Percentiles rank a stretch among this genome's conserved stretches.
phyloP scores from a whole-genome alignment of 1,284 basidiomycete species.

The Puccinia polysora region DNA sequence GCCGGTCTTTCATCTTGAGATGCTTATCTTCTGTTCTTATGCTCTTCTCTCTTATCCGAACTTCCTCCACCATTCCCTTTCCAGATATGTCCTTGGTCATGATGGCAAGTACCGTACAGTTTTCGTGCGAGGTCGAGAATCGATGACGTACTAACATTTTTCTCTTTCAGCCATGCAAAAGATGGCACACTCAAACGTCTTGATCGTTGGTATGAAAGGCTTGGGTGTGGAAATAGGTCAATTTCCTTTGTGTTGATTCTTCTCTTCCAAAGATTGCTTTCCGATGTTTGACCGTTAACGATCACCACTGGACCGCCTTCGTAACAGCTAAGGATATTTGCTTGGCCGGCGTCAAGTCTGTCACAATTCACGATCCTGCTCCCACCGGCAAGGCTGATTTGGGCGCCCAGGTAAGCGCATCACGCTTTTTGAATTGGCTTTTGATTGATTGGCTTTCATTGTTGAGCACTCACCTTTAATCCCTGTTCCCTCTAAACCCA shows the following conservation, averaged over 20 bases:
- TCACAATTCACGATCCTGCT: slow-evolving; percentile 91
- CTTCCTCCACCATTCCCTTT: not conserved
- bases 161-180: slow-evolving; percentile 77
- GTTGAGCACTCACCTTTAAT: slow-evolving; percentile 43
- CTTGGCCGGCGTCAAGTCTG: slow-evolving; percentile 94
- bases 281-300: slow-evolving; percentile 4
- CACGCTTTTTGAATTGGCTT: slow-evolving; percentile 11
- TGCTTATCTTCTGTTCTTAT: slow-evolving; percentile 28
- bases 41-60: not conserved
- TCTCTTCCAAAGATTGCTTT: not conserved
- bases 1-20: not conserved
- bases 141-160: too few relatives aligned
- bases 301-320: too few relatives aligned
- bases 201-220: slow-evolving; percentile 88
- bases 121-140: not conserved
- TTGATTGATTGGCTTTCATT: not conserved
- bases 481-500: too few relatives aligned
- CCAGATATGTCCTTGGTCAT: slow-evolving; percentile 88
- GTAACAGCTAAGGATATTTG: slow-evolving; percentile 95
- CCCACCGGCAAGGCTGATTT: slow-evolving; percentile 80
- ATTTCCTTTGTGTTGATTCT: too few relatives aligned
- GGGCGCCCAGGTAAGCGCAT: slow-evolving; percentile 71
- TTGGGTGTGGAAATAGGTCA: slow-evolving; percentile 92
- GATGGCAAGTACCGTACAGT: slow-evolving; percentile 63
- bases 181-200: slow-evolving; percentile 94